Evolutionary conservation across 176 grass and related monocot genomes (phyloP), one percentile per base, ranked within the genome.

Genomic region (Paspalum notatum): DNA sequence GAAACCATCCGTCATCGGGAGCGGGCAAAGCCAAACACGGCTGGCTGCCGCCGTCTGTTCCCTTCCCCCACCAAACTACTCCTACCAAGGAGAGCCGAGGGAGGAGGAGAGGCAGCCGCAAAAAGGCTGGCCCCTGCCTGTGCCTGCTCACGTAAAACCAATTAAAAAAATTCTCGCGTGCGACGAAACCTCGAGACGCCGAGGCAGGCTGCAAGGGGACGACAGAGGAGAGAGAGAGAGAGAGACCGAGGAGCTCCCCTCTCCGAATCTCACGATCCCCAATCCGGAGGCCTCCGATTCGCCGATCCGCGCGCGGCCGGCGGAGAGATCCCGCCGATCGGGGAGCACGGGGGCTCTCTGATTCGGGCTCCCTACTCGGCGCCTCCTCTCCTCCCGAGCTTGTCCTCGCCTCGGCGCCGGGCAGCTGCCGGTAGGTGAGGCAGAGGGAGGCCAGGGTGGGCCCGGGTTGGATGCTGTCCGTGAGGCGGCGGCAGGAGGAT

Each of bases 231-330:
- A 42, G 58, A 32, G 32, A 32, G 50, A 16, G 66, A 25, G 65
- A 8, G 43, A n/a, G 18, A 45, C 51, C 2, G 40, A 37, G 63
- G 5, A 6, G 24, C 21, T 56, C 6, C 44, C 38, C 18, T 54
- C n/a, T 5, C 64, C 47, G 82, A 89, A 89, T 85, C 82, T 63
- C 83, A 83, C 72, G 78, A 85, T 89, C 88, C 78, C 87, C 83
- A 90, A 86, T 60, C 78, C 58, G 66, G 9, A 60, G 83, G 59
- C 5, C 46, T 45, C 50, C 58, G 83, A 78, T 43, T 60, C 7
- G 78, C 62, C 72, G 72, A 85, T 85, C 80, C 66, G 59, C 17
- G 4, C 41, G 37, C 71, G 22, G 63, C 54, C 15, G 57, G 71
- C 21, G 12, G 43, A 37, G 86, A 32, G 86, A 89, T 82, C 67